Evolutionary conservation across 257 asterid genomes (phyloP).

Genomic region (Solanum dulcamara): DNA sequence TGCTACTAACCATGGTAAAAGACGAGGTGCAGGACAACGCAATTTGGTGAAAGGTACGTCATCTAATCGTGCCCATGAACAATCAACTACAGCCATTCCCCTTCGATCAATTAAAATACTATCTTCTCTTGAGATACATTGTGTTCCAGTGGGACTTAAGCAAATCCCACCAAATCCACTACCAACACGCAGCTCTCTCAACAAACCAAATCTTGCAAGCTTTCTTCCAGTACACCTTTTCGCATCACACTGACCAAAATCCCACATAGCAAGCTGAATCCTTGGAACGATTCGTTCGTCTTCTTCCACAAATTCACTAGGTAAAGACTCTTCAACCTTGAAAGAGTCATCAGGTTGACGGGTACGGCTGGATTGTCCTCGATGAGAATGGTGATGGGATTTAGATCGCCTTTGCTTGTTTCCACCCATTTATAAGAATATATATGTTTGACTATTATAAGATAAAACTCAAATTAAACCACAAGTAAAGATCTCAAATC

Average conservation of each 20-base stretch:
- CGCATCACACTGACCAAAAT: constrained; percentile 95
- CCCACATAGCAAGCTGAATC: constrained; percentile 98
- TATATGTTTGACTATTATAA: background rate
- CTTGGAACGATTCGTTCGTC: constrained; percentile 37
- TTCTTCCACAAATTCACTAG: constrained; percentile 27
- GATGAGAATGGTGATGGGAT: constrained; percentile 37
- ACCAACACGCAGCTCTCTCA: constrained; percentile 81
- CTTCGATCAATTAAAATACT: constrained; percentile 51
- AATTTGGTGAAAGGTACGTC: constrained; percentile 96
- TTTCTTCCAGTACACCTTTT: constrained; percentile 98
- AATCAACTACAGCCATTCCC: constrained; percentile 94
- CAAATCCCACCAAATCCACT: constrained; percentile 84
- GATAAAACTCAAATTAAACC: background rate
- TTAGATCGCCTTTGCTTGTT: constrained; percentile 64
- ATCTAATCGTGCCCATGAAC: constrained; percentile 95
- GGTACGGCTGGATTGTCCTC: constrained; percentile 20
- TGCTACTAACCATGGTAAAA: constrained; percentile 97
- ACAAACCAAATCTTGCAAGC: constrained; percentile 87
- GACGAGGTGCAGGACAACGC: constrained; percentile 95
- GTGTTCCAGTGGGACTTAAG: constrained; percentile 87
- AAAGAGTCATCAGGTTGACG: constrained; percentile 27
- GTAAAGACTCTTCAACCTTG: constrained; percentile 58
- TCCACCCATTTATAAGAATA: constrained; percentile 38
- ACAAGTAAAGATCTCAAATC: background rate
- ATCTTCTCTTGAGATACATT: constrained; percentile 88